These are phyloP conservation scores for Dactylellina drechsleri DNA, from an alignment of 2,329 filamentous ascomycete species.

Conservation along the genomic window DNA sequence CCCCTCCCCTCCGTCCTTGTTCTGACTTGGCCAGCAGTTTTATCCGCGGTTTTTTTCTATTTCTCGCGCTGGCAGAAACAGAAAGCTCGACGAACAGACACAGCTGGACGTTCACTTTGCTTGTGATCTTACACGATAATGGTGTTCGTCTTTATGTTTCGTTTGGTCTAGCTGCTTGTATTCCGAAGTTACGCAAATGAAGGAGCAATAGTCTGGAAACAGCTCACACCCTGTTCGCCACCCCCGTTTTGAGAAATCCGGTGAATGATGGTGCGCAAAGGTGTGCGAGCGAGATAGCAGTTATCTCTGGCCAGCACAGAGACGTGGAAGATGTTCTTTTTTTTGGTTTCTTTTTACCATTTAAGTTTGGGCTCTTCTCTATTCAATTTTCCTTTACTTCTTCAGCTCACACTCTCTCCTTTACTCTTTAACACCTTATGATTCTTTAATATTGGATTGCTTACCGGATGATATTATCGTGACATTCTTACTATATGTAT, in stretches of 20 bases:
- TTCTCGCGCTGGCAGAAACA: background rate
- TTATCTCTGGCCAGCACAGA: background rate
- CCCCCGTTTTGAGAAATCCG: conserved; percentile 24
- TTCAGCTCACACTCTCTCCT: background rate
- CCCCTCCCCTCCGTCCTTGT: too few relatives aligned
- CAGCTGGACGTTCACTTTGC: conserved; percentile 5
- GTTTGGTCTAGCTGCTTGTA: background rate
- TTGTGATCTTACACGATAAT: background rate
- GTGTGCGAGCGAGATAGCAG: background rate
- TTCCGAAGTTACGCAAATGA: conserved; percentile 45
- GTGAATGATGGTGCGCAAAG: conserved; percentile 18
- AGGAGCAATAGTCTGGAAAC: conserved; percentile 30
- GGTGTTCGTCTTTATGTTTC: conserved; percentile 1
- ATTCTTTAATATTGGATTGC: too few relatives aligned
- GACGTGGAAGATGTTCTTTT: too few relatives aligned
- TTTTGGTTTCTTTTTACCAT: too few relatives aligned
- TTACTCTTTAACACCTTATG: too few relatives aligned
- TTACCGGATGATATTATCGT: too few relatives aligned
- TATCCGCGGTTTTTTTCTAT: background rate
- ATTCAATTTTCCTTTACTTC: too few relatives aligned
- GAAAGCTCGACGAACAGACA: background rate
- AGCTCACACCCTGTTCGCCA: conserved; percentile 33
- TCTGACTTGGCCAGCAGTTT: too few relatives aligned
- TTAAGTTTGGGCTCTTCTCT: too few relatives aligned
- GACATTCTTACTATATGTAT: too few relatives aligned